Evolutionary conservation across 148 eudicot genomes (phyloP).

Genomic region (Vaccinium myrtillus): DNA sequence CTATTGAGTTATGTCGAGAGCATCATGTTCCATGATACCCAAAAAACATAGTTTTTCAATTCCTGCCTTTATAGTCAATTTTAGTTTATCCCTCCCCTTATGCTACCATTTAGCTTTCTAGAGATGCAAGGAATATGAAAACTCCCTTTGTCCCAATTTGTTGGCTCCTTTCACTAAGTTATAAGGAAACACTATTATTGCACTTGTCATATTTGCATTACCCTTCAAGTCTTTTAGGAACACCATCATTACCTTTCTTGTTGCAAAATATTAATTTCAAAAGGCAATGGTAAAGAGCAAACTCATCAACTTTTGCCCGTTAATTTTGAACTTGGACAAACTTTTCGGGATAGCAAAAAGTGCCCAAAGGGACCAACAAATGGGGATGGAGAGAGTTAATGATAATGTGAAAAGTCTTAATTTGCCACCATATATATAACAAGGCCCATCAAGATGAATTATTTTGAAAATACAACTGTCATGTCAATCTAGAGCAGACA

Average conservation of each 20-base stretch:
- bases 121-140: neutral
- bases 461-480: neutral
- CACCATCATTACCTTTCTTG: no score
- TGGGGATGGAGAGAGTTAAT: neutral
- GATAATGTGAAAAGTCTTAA: neutral
- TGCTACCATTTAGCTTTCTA: neutral
- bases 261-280: no score
- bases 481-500: neutral
- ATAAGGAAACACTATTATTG: no score
- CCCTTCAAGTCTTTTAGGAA: no score
- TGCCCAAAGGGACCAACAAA: no score
- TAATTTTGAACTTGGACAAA: no score
- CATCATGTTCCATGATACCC: neutral
- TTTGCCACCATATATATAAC: neutral
- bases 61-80: neutral
- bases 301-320: no score
- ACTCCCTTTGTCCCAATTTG: no score
- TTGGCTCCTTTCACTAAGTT: no score
- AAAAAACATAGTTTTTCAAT: neutral
- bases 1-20: neutral
- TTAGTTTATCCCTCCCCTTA: neutral
- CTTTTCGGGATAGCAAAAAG: no score
- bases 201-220: no score
- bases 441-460: neutral
- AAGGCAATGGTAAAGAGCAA: no score